These are phyloP conservation scores for Vaccinium macrocarpon DNA, from an alignment of 148 eudicot genomes.

Conservation along the genomic window DNA sequence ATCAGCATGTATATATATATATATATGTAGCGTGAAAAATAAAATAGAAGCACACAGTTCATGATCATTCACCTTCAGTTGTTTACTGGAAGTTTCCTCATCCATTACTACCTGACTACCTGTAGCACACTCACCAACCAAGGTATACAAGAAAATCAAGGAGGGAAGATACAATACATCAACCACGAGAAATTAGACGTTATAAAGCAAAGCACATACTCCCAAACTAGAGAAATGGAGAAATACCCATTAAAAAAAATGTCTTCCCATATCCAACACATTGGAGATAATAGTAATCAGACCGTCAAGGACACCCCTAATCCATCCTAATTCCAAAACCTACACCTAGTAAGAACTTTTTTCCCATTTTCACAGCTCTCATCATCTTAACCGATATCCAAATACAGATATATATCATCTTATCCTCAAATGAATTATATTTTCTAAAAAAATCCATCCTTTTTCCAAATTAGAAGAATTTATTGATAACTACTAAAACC, in stretches of 20 bases:
- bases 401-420: background rate
- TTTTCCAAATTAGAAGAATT: background rate
- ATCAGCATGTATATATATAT: too few species aligned
- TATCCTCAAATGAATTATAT: background rate
- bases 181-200: background rate
- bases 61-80: constrained; percentile 48
- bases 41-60: background rate
- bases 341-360: background rate
- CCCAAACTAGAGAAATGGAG: background rate
- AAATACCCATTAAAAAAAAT: background rate
- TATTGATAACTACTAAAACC: background rate
- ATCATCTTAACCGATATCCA: background rate
- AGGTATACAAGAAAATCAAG: background rate
- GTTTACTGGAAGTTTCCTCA: constrained; percentile 38
- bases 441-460: background rate
- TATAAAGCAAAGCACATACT: background rate
- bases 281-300: background rate
- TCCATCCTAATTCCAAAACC: background rate
- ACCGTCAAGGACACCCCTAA: background rate
- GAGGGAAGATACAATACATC: background rate
- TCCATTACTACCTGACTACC: constrained; percentile 65
- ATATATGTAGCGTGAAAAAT: too few species aligned
- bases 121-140: constrained; percentile 44
- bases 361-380: background rate
- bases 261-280: background rate